Conservation (phyloP, 371 early-diverging fungal genomes). For the Caulochytrium protostelioides region DNA sequence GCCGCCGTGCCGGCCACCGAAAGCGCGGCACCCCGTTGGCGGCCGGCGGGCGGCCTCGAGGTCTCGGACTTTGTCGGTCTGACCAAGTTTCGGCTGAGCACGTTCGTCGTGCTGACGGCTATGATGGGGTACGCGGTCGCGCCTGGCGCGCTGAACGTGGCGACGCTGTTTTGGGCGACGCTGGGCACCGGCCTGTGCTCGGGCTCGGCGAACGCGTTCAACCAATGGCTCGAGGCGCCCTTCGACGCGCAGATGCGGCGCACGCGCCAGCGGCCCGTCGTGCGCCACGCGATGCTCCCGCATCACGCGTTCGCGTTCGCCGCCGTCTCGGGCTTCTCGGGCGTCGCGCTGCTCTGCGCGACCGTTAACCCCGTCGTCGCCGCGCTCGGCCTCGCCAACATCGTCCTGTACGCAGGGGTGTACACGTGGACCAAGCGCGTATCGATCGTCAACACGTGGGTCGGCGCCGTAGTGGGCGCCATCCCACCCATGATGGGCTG, state of each 20-base stretch:
- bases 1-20: no score
- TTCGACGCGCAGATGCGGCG: slow-evolving; percentile 93
- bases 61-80: slow-evolving; percentile 13
- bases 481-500: slow-evolving; percentile 97
- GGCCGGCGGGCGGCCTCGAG: slow-evolving; percentile 5
- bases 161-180: slow-evolving; percentile 57
- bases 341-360: slow-evolving; percentile 36
- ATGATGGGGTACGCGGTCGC: slow-evolving; percentile 90
- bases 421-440: slow-evolving; percentile 88
- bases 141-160: slow-evolving; percentile 46
- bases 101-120: slow-evolving; percentile 72
- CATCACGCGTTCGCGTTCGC: slow-evolving; percentile 65
- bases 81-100: slow-evolving; percentile 63
- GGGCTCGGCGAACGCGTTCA: slow-evolving; percentile 79
- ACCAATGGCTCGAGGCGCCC: slow-evolving; percentile 87
- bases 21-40: slow-evolving; percentile 13
- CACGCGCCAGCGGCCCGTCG: slow-evolving; percentile 69
- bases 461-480: slow-evolving; percentile 83
- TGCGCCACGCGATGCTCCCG: slow-evolving; percentile 43
- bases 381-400: slow-evolving; percentile 57
- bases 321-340: slow-evolving; percentile 41
- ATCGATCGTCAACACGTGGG: slow-evolving; percentile 88
- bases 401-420: slow-evolving; percentile 62
- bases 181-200: slow-evolving; percentile 76
- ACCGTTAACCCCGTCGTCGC: slow-evolving; percentile 73